Conservation (phyloP, 768 basidiomycete genomes). For the Kwoniella shandongensis region DNA sequence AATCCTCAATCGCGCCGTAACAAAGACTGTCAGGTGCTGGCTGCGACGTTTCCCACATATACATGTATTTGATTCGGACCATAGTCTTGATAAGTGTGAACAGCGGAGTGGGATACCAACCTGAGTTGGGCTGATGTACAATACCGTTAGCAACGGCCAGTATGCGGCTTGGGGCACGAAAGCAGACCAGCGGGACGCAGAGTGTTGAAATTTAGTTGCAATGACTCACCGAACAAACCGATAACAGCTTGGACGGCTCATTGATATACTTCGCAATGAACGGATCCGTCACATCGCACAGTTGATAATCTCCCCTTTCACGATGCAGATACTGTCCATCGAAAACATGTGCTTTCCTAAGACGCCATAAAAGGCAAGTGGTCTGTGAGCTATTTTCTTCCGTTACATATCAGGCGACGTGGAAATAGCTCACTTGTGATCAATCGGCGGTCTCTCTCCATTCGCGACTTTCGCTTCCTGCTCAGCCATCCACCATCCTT, state of each 20-base stretch:
- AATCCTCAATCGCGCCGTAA: constrained; percentile 29
- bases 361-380: not conserved
- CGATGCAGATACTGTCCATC: constrained; percentile 77
- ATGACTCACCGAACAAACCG: constrained; percentile 69
- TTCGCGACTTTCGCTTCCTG: constrained; percentile 25
- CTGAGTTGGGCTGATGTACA: constrained; percentile 56
- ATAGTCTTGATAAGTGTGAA: constrained; percentile 82
- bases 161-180: not conserved
- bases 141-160: no score
- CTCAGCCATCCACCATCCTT: constrained; percentile 30
- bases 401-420: no score
- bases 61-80: constrained; percentile 75
- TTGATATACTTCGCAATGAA: constrained; percentile 80
- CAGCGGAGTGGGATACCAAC: constrained; percentile 78
- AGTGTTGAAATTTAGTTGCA: not conserved
- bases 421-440: constrained; percentile 25
- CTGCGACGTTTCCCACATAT: constrained; percentile 60
- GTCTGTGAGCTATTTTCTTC: not conserved
- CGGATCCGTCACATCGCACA: constrained; percentile 86
- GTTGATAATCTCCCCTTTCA: constrained; percentile 88
- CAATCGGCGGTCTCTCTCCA: constrained; percentile 28
- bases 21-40: constrained; percentile 53
- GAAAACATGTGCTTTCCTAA: constrained; percentile 72
- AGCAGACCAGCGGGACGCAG: no score
- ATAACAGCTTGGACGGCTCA: constrained; percentile 66